phyloP scores from a whole-genome alignment of 169 alveolate genomes.

The Plasmodium vivax region DNA sequence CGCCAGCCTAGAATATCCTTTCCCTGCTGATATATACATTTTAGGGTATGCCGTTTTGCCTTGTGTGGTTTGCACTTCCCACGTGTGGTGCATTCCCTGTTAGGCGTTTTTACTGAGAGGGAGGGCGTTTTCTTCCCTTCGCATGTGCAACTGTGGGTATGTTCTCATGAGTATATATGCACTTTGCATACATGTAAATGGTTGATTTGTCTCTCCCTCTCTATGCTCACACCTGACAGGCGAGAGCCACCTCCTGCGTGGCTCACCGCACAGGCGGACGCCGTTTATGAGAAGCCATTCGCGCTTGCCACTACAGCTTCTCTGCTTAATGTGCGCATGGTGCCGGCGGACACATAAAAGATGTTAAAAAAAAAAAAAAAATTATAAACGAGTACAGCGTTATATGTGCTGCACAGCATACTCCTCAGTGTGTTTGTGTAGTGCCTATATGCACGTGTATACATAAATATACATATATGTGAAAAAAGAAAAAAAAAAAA shows the following conservation, averaged over 20 bases:
- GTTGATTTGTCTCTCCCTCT: neutral
- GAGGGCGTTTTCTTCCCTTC: neutral
- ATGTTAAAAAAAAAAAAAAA: too few species aligned
- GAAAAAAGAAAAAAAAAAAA: neutral
- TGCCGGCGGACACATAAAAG: neutral
- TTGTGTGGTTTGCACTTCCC: too few species aligned
- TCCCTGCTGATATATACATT: neutral
- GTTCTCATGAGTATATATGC: neutral
- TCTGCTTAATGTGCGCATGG: neutral
- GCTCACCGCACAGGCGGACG: neutral
- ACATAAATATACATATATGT: slow-evolving; percentile 8
- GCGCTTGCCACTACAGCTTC: neutral
- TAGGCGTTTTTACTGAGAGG: neutral
- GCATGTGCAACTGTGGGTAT: neutral
- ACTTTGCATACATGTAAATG: neutral
- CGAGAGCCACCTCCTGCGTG: neutral
- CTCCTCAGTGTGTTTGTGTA: neutral
- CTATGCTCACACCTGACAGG: neutral
- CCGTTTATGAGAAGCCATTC: neutral
- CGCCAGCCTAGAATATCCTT: neutral
- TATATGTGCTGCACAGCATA: neutral
- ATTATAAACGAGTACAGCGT: neutral
- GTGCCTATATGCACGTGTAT: slow-evolving; percentile 6
- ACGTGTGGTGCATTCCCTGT: neutral
- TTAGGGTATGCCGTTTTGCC: neutral